Evolutionary conservation across 2,329 filamentous ascomycete genomes (phyloP).

Genomic region (Cladorrhinum sp.): DNA sequence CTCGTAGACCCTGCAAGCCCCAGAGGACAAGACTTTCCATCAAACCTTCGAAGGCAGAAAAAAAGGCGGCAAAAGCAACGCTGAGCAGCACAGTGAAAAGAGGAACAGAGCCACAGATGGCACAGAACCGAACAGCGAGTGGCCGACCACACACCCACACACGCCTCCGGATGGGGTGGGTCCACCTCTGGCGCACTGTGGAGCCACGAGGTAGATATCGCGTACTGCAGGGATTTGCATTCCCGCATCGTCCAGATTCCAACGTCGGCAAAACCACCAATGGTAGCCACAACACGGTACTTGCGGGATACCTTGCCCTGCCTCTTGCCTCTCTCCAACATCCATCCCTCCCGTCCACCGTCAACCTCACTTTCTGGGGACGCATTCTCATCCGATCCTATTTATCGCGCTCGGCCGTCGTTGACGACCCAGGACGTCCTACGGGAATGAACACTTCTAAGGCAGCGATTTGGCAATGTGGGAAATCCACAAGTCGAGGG

Average conservation of each 20-base stretch:
- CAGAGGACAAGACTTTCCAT: constrained; percentile 14
- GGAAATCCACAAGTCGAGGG: neutral
- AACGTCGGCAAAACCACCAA: constrained; percentile 26
- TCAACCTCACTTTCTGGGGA: constrained; percentile 21
- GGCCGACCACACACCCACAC: neutral
- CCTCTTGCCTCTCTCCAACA: constrained; percentile 3
- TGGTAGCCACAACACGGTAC: constrained; percentile 23
- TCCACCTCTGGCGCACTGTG: constrained; percentile 17
- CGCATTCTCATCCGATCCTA: neutral
- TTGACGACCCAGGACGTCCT: neutral
- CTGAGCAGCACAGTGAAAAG: constrained; percentile 3
- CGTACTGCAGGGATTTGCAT: constrained; percentile 28
- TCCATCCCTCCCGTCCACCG: constrained; percentile 4
- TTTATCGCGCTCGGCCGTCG: neutral
- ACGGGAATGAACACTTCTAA: neutral
- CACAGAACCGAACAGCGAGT: neutral
- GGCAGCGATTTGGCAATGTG: neutral
- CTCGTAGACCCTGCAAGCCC: constrained; percentile 1
- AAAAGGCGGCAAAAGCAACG: neutral
- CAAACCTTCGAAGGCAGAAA: constrained; percentile 11
- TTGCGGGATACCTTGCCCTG: constrained; percentile 18
- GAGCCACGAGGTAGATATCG: constrained; percentile 23
- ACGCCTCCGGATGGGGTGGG: constrained; percentile 21
- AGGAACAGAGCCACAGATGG: neutral
- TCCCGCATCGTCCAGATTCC: constrained; percentile 25